Evolutionary conservation across 1,284 basidiomycete species (phyloP).

Genomic region (Trametes sp.): DNA sequence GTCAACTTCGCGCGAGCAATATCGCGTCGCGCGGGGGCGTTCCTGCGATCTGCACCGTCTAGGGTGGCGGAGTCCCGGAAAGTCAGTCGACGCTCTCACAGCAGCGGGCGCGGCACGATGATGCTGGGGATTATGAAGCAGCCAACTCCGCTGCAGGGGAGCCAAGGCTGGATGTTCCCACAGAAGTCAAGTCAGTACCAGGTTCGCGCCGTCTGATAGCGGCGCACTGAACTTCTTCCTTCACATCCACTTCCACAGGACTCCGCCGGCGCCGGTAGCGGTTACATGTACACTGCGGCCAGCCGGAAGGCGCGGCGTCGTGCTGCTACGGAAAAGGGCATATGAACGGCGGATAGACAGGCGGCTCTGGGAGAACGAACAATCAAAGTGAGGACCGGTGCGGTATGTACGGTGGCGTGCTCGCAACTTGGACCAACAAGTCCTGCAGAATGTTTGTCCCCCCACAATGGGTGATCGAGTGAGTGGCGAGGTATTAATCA

Average conservation of each 20-base stretch:
- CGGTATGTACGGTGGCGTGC: slow-evolving; percentile 1
- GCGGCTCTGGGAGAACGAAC: not conserved
- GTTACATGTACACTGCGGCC: not conserved
- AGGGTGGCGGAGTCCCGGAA: slow-evolving; percentile 22
- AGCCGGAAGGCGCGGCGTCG: not conserved
- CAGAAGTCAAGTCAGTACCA: slow-evolving; percentile 14
- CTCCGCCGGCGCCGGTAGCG: not conserved
- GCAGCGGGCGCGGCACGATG: not conserved
- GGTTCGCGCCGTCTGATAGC: not conserved
- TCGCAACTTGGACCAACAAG: slow-evolving; percentile 29
- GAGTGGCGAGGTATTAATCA: not conserved
- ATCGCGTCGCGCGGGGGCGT: slow-evolving; percentile 4
- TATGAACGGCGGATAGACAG: not conserved
- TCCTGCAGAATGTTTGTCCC: slow-evolving; percentile 14
- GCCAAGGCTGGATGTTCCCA: slow-evolving; percentile 10
- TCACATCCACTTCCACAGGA: not conserved
- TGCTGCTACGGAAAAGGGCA: not conserved
- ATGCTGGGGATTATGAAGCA: slow-evolving; percentile 1
- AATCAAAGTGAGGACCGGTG: not conserved
- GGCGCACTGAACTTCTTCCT: not conserved
- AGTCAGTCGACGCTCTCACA: slow-evolving; percentile 22
- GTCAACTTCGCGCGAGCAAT: not conserved
- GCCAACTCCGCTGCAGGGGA: slow-evolving; percentile 5
- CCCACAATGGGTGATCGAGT: slow-evolving; percentile 14
- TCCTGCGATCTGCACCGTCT: slow-evolving; percentile 22